Conservation (phyloP, 805 yeast genomes). For the Saturnispora galanensis region DNA sequence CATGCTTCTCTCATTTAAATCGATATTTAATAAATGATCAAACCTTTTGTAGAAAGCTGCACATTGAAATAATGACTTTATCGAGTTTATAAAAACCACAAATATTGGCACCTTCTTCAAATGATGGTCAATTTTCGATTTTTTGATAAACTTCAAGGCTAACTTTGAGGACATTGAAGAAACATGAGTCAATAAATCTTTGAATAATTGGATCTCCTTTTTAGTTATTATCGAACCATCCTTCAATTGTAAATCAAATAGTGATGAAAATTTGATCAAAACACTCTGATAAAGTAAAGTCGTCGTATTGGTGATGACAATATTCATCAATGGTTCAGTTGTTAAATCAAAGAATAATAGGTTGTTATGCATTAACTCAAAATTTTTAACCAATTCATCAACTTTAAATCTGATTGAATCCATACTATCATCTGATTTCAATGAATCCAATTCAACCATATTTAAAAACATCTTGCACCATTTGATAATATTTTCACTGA, state of each 20-base stretch:
- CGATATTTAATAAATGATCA: constrained; percentile 11
- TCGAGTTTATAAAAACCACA: constrained; percentile 20
- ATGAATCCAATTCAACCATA: constrained; percentile 21
- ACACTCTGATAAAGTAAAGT: constrained; percentile 23
- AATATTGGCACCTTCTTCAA: constrained; percentile 16
- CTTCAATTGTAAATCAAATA: constrained; percentile 15
- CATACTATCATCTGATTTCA: constrained; percentile 15
- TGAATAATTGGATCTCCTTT: constrained; percentile 17
- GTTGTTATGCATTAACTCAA: constrained; percentile 22
- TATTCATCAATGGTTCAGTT: constrained; percentile 19
- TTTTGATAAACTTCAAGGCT: constrained; percentile 14
- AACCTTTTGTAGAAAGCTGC: constrained; percentile 18
- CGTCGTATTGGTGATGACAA: constrained; percentile 20
- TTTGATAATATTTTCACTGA: constrained; percentile 24
- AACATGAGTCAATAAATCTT: constrained; percentile 16
- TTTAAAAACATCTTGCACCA: constrained; percentile 26
- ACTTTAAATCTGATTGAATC: constrained; percentile 17
- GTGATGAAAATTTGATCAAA: constrained; percentile 18
- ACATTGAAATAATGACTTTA: constrained; percentile 23
- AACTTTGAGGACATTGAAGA: constrained; percentile 15
- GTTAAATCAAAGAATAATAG: constrained; percentile 21
- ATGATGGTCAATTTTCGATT: constrained; percentile 11
- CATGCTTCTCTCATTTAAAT: constrained; percentile 5
- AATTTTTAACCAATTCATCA: constrained; percentile 20
- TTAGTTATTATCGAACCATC: constrained; percentile 12